Base-by-base conservation (phyloP, 1,139 yeast genomes). In the Scheffersomyces illinoinensis region DNA sequence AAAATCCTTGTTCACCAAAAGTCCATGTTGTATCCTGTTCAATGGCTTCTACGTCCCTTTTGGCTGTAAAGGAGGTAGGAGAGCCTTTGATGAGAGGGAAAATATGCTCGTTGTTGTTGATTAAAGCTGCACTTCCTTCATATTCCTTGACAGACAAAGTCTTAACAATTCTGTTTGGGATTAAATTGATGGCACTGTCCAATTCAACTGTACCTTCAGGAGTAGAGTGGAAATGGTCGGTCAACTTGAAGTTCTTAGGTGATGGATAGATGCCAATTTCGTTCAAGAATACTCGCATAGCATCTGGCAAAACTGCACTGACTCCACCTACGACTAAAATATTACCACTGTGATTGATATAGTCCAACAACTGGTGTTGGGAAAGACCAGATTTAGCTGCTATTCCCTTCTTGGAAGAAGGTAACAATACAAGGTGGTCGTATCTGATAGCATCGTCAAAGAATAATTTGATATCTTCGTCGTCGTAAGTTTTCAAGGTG, bases 211-310 rank as follows among this genome's bases (percentile, higher is more conserved):
- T 62, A 46, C 69, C 73, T n/a, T 69, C 66, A n/a, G 54, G 54
- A 47, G 72, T 76, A 21, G 68, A 61, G 59, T 74, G 71, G 74
- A 91, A 92, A 71, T 90, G 90, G 73, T 93, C 97, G 14, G 82
- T 75, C 58, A 89, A 77, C 60, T 79, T 74, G 72, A 85, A 88
- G 56, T 87, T 89, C 70, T 87, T 89, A 59, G 97, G 97, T 52
- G 97, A 84, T 60, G 97, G 91, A 68, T 82, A 85, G 57, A 96
- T 88, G 39, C 97, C 99, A 65, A 93, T 76, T 72, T 93, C 93
- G 66, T 88, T 86, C 67, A 91, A 82, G 67, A 90, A 89, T 5
- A 83, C 76, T 61, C 93, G 84, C 46, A 89, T 75, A 23, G 89
- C 85, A 54, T 90, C 93, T 39, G 96, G 91, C 33, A 87, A 77